Evolutionary conservation across 2,329 filamentous ascomycete genomes (phyloP), one percentile per base, ranked within the genome.

Genomic region (Cryphonectria parasitica): DNA sequence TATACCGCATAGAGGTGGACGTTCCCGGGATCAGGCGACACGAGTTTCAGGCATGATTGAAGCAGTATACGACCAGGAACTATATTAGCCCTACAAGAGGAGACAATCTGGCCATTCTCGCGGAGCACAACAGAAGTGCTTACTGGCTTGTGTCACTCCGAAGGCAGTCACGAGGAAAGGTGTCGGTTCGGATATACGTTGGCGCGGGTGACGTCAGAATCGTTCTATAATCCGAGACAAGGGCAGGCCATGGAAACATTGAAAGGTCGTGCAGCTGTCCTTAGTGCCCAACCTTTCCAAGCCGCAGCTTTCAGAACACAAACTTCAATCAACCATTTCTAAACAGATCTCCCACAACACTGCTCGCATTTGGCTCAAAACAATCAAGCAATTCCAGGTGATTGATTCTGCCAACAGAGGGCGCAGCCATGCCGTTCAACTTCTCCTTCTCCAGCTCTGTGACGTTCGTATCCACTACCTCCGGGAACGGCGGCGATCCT

Each of bases 391-490:
- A 49, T 7, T 10, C 43, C 15, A 15, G 25, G 52, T 28, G 25
- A 31, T 28, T 6, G 52, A 28, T 15, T 28, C 43, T 25, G 31
- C 25, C 25, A 28, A 11, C 52, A 58, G 13, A 49, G 45, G 45
- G 22, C 45, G 45, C 25, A 56, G 36, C 25, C 58, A 72, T 72
- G 71, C 41, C 67, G 39, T 72, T 72, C 71, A 72, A 52, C 62
- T 72, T 72, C 68, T 70, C 65, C 34, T 70, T 73, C 25, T 70
- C 68, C 11, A 70, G 65, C 68, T 72, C 71, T 15, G 68, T 66
- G 34, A 68, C 62, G 17, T 68, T 72, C 43, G 71, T 72, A 56
- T 58, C 68, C 6, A 64, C 71, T 45, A 63, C 68, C 43, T 70
- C 71, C 28, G 45, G 49, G 36, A 68, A 70, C 68, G 71, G 71